Conservation (phyloP, 345 rosid species). For the Triadica sebifera region DNA sequence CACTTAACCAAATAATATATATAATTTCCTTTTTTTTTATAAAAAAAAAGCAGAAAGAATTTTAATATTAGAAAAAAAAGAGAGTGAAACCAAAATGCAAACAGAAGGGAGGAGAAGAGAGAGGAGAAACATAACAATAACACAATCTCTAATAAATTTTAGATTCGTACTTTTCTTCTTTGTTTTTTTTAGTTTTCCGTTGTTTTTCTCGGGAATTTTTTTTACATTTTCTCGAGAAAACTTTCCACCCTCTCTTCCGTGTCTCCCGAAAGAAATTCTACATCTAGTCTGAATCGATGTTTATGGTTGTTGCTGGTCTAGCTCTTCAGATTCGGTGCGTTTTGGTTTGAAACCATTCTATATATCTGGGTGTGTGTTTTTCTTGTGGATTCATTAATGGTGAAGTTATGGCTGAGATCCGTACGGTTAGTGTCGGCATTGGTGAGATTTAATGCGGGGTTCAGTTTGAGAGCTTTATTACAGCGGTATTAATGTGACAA, state of each 20-base stretch:
- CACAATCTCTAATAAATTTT: neutral
- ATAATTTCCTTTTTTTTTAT: too few relatives aligned
- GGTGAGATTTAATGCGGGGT: constrained; percentile 27
- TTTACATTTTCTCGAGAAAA: neutral
- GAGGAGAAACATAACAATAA: neutral
- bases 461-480: constrained; percentile 19
- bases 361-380: neutral
- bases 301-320: neutral
- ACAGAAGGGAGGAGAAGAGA: neutral
- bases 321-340: constrained; percentile 11
- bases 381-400: constrained; percentile 6
- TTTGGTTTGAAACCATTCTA: neutral
- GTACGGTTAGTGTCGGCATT: constrained; percentile 43
- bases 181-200: neutral
- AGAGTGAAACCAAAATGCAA: neutral
- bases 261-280: neutral
- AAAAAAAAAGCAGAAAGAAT: constrained; percentile 2
- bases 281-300: neutral
- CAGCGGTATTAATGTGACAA: constrained; percentile 20
- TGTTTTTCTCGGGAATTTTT: neutral
- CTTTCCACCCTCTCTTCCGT: neutral
- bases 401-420: constrained; percentile 35
- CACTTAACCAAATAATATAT: too few relatives aligned
- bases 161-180: neutral
- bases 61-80: neutral